These are phyloP conservation scores for Lipomyces kockii DNA, from an alignment of 805 yeast species.

Conservation along the genomic window DNA sequence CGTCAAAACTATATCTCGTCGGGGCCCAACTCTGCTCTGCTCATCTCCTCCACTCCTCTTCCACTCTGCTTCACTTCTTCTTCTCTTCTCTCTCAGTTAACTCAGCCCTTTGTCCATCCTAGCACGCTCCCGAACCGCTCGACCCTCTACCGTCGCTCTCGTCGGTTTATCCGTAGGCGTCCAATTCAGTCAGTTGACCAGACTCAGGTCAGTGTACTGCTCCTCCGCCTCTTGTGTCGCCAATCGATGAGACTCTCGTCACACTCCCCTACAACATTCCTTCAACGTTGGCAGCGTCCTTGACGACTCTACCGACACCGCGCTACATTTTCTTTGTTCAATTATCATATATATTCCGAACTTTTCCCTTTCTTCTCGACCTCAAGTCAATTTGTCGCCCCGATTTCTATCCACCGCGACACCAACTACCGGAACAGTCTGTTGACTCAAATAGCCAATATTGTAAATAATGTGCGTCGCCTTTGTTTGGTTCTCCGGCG, in stretches of 20 bases:
- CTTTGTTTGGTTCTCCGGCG: not conserved
- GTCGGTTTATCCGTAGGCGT: not conserved
- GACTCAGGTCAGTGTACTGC: not conserved
- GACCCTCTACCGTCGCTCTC: not conserved
- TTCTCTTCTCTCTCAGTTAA: not conserved
- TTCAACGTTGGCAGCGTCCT: not conserved
- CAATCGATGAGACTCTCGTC: not conserved
- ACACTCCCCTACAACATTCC: not conserved
- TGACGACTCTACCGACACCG: not conserved
- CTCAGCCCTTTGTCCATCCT: not conserved
- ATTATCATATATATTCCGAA: not conserved
- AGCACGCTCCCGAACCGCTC: not conserved
- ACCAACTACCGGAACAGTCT: not conserved
- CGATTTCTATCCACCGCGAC: not conserved
- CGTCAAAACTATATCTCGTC: conserved; percentile 21
- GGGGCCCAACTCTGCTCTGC: conserved; percentile 17
- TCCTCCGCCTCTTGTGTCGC: not conserved
- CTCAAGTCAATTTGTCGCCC: not conserved
- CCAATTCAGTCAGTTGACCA: not conserved
- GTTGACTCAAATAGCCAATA: not conserved
- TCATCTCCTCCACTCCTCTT: conserved; percentile 3
- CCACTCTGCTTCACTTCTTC: not conserved
- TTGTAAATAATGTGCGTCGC: not conserved
- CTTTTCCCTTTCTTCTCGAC: not conserved
- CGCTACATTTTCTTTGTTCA: not conserved